These are phyloP conservation scores for Fraxinus platypoda DNA, from an alignment of 305 asterid species.

Conservation along the genomic window DNA sequence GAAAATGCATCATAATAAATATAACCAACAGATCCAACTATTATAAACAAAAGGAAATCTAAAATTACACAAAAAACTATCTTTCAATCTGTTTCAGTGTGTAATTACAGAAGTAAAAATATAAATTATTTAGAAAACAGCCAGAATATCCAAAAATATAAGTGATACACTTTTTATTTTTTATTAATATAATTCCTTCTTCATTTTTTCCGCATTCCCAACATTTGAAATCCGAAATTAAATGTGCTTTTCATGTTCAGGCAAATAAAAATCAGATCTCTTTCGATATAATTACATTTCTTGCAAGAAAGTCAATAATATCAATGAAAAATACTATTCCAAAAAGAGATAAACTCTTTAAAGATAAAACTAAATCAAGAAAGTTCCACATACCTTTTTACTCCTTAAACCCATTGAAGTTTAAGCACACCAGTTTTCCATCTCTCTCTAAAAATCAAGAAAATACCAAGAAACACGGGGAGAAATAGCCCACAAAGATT, in stretches of 20 bases:
- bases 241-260: neutral
- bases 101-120: neutral
- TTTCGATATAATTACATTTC: slow-evolving; percentile 13
- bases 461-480: neutral
- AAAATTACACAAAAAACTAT: neutral
- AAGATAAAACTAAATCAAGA: slow-evolving; percentile 18
- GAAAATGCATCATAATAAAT: neutral
- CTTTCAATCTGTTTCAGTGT: neutral
- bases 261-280: slow-evolving; percentile 18
- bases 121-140: neutral
- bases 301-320: slow-evolving; percentile 9
- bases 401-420: slow-evolving; percentile 23
- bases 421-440: slow-evolving; percentile 6
- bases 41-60: neutral
- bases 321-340: neutral
- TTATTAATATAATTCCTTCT: neutral
- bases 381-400: slow-evolving; percentile 33
- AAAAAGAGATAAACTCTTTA: slow-evolving; percentile 4
- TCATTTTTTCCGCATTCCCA: neutral
- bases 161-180: neutral
- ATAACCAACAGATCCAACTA: slow-evolving; percentile 13
- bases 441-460: neutral
- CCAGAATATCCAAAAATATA: neutral
- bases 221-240: slow-evolving; percentile 12
- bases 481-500: slow-evolving; percentile 3